Percentiles rank a stretch among this genome's conserved stretches.
phyloP scores from a whole-genome alignment of 2,329 filamentous ascomycete genomes.

The Apiospora aurea region DNA sequence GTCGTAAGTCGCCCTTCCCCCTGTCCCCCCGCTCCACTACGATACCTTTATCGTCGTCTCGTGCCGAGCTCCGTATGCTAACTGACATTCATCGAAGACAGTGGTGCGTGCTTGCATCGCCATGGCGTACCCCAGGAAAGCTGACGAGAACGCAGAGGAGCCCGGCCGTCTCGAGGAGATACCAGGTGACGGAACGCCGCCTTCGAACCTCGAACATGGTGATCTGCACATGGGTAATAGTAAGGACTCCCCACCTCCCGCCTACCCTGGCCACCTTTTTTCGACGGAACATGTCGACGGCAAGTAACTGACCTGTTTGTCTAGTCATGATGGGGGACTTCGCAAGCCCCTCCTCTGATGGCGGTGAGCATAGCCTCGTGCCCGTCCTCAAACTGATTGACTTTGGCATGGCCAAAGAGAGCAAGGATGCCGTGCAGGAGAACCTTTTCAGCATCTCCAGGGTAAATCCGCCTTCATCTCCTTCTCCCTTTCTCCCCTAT shows the following conservation, averaged over 20 bases:
- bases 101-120: constrained; percentile 1
- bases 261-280: too few relatives aligned
- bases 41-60: neutral
- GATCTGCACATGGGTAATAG: constrained; percentile 15
- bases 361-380: neutral
- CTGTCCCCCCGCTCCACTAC: neutral
- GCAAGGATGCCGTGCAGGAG: neutral
- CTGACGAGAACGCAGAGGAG: neutral
- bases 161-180: neutral
- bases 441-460: constrained; percentile 6
- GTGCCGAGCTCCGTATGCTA: neutral
- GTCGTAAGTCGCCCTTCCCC: neutral
- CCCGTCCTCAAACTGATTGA: constrained; percentile 13
- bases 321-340: neutral
- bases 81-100: neutral
- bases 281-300: too few relatives aligned
- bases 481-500: neutral
- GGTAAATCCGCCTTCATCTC: neutral
- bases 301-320: neutral
- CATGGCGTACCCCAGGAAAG: neutral
- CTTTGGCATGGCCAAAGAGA: constrained; percentile 4
- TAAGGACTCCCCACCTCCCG: neutral
- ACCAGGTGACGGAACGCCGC: neutral
- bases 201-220: neutral
- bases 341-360: neutral